These are phyloP conservation scores for Leccinum fallax DNA, from an alignment of 1,284 basidiomycete species.

Conservation along the genomic window DNA sequence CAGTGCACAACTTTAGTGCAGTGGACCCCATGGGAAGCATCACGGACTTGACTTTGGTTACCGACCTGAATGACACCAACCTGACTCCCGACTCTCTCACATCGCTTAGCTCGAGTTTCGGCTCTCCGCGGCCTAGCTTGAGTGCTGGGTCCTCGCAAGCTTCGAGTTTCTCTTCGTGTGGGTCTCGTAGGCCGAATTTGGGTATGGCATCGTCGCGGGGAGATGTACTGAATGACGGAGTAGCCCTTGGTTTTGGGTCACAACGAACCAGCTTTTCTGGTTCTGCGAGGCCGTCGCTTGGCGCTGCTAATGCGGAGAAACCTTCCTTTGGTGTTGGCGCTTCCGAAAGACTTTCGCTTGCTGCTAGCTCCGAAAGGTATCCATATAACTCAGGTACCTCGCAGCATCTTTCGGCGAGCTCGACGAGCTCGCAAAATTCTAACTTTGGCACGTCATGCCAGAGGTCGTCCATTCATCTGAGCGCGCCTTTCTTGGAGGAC, in stretches of 20 bases:
- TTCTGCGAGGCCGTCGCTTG: slow-evolving; percentile 25
- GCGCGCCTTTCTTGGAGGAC: slow-evolving; percentile 20
- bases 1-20: slow-evolving; percentile 21
- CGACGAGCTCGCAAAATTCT: slow-evolving; percentile 19
- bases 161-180: slow-evolving; percentile 28
- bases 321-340: slow-evolving; percentile 10
- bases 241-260: slow-evolving; percentile 18
- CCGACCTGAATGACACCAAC: slow-evolving; percentile 31
- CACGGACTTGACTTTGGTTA: slow-evolving; percentile 24
- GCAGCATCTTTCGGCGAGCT: slow-evolving; percentile 20
- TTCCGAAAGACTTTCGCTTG: slow-evolving; percentile 23
- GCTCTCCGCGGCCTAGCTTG: slow-evolving; percentile 29
- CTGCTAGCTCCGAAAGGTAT: slow-evolving; percentile 13
- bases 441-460: slow-evolving; percentile 18
- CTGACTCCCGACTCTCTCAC: slow-evolving; percentile 29
- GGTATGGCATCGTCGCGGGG: slow-evolving; percentile 21
- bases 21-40: slow-evolving; percentile 16
- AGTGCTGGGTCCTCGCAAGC: slow-evolving; percentile 33
- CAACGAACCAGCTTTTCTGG: slow-evolving; percentile 28
- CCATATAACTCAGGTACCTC: slow-evolving; percentile 14
- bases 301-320: slow-evolving; percentile 21
- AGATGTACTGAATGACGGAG: slow-evolving; percentile 24
- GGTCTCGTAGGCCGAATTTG: slow-evolving; percentile 27
- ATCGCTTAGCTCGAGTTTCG: slow-evolving; percentile 30
- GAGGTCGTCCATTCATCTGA: slow-evolving; percentile 6